phyloP scores from a whole-genome alignment of 1,139 yeast species.

The Zygosaccharomyces sapae region DNA sequence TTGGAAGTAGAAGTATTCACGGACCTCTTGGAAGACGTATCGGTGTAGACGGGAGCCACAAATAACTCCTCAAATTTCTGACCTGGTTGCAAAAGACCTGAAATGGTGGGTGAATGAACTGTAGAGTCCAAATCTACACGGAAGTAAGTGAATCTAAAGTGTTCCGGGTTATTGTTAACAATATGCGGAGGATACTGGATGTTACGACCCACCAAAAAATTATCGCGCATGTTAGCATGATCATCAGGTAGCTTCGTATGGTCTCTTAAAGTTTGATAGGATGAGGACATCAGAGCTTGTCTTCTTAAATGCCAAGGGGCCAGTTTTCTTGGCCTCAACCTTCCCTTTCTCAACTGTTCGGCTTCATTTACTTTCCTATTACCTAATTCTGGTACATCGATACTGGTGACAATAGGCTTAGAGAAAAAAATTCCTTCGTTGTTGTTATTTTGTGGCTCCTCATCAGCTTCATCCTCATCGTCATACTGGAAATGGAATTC shows the following conservation, averaged over 20 bases:
- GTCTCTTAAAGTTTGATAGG: constrained; percentile 11
- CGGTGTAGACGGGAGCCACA: constrained; percentile 39
- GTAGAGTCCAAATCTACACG: constrained; percentile 86
- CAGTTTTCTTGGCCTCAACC: constrained; percentile 69
- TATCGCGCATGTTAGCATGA: constrained; percentile 23
- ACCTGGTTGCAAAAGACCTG: constrained; percentile 67
- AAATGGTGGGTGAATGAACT: constrained; percentile 81
- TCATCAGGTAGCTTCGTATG: constrained; percentile 10
- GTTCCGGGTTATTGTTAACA: constrained; percentile 43
- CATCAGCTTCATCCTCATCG: constrained; percentile 32
- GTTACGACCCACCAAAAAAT: constrained; percentile 33
- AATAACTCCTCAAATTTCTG: constrained; percentile 51
- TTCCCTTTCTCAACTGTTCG: constrained; percentile 51
- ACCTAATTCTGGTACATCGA: constrained; percentile 41
- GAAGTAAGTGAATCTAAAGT: constrained; percentile 79
- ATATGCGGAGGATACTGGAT: constrained; percentile 41
- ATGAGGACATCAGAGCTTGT: constrained; percentile 12
- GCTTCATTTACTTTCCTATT: constrained; percentile 60
- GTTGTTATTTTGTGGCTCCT: constrained; percentile 11
- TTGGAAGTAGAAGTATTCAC: constrained; percentile 32
- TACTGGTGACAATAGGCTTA: constrained; percentile 41
- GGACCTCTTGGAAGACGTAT: constrained; percentile 11
- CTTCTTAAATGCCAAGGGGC: constrained; percentile 67
- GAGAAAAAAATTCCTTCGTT: constrained; percentile 37
- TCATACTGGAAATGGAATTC: constrained; percentile 39